Conservation (phyloP, 2,329 filamentous ascomycete genomes). For the Hypoxylon sp. region DNA sequence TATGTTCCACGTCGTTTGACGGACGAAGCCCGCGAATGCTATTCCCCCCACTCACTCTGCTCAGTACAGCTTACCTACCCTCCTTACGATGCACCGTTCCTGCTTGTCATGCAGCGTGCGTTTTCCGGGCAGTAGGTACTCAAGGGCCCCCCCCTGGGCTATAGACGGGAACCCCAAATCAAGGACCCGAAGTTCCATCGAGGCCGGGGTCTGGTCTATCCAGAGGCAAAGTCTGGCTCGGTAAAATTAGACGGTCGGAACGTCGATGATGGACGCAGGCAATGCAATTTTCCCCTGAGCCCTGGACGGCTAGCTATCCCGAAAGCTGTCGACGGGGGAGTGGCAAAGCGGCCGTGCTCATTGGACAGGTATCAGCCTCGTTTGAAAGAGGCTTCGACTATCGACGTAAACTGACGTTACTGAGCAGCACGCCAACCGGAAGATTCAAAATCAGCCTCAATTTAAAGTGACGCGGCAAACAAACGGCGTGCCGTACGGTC, state of each 20-base stretch:
- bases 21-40: conserved; percentile 13
- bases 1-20: conserved; percentile 21
- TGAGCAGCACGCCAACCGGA: conserved; percentile 29
- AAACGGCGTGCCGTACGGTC: conserved; percentile 30
- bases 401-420: conserved; percentile 20
- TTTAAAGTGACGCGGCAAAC: conserved; percentile 32
- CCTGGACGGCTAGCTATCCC: conserved; percentile 27
- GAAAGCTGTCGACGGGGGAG: conserved; percentile 15
- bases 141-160: conserved; percentile 22
- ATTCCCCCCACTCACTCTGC: conserved; percentile 3
- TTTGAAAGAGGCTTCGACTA: conserved; percentile 28
- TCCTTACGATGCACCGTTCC: conserved; percentile 14
- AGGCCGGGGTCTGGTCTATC: conserved; percentile 16
- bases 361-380: conserved; percentile 32
- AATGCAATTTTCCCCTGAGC: conserved; percentile 14
- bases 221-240: conserved; percentile 30
- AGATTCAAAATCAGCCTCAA: conserved; percentile 36
- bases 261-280: conserved; percentile 28
- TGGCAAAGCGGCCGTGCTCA: conserved; percentile 2
- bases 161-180: conserved; percentile 21
- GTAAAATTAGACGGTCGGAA: conserved; percentile 35
- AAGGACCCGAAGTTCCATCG: conserved; percentile 19
- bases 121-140: conserved; percentile 22
- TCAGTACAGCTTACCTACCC: conserved; percentile 1
- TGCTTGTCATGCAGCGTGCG: conserved; percentile 26